Base-by-base conservation (phyloP, 345 rosid genomes). In the Eucalyptus tenuipes region DNA sequence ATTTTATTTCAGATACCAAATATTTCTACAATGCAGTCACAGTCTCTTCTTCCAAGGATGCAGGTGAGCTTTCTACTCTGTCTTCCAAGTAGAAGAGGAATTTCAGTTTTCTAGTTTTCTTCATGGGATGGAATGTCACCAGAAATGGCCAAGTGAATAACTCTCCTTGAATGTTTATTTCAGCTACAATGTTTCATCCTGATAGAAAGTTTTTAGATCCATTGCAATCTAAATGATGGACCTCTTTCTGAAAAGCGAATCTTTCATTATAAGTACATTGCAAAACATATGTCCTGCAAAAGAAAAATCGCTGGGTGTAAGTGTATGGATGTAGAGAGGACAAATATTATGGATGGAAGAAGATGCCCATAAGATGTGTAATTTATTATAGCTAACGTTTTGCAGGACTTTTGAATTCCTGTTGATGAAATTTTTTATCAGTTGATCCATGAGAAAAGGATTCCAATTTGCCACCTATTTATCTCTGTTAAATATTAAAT, bases 21-120 rank as follows among this genome's bases (percentile, higher is more conserved):
- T 92, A 94, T 98, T 91, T 94, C 94, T 57, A 90, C 96, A 57
- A 95, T 97, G 94, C 89, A 96, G 88, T 95, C 99, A 15, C 98
- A 94, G 87, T 89, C 97, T 86, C 92, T 91, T 86, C 88, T 89
- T 89, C 94, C 99, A 75, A 91, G 97, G 88, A 91, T 95, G 97
- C 99, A 96, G 96, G 99, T 97, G 88, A 92, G 88, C 50, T 79
- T 84, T 85, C 88, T 45, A 29, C 55, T 59, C 85, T 59, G 13
- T 66, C 61, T 88, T 59, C 44, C 42, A 37, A 53, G 18, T 37
- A 53, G 45, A 44, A 75, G 82, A 75, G 82, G 47, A 75, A 75
- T 75, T 75, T 40, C 15, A 20, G 29, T 75, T 40, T 40, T 7
- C 47, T 40, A 75, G 24, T 44, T 52, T 44, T 16, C 27, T 64